Percentiles rank a stretch among this genome's conserved stretches.
phyloP scores from a whole-genome alignment of 225 moss, liverwort and hornwort genomes.

The Polytrichum commune region DNA sequence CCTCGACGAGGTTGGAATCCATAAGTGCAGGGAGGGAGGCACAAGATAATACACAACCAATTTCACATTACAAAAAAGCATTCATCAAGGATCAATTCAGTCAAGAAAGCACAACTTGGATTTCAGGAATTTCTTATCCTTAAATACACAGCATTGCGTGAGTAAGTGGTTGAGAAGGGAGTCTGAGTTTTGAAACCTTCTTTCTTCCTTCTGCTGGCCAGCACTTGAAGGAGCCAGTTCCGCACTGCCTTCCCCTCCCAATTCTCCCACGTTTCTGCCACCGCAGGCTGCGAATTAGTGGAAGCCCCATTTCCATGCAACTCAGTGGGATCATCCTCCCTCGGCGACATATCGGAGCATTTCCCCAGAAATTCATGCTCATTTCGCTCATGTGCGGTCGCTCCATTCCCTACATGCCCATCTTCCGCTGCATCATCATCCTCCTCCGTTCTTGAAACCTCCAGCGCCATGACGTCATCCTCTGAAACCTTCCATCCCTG shows the following conservation, averaged over 20 bases:
- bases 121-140: too few species aligned
- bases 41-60: background rate
- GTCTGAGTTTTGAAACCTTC: constrained; percentile 20
- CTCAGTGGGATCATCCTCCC: background rate
- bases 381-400: too few species aligned
- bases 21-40: background rate
- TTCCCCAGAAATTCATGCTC: too few species aligned
- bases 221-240: constrained; percentile 46
- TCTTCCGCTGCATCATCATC: too few species aligned
- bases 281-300: background rate
- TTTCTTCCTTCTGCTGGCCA: constrained; percentile 50
- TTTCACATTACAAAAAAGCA: background rate
- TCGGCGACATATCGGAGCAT: too few species aligned
- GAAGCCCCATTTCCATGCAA: background rate
- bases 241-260: constrained; percentile 38
- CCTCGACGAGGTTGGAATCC: background rate
- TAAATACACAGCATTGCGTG: background rate
- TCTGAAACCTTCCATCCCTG: too few species aligned
- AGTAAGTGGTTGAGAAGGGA: background rate
- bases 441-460: too few species aligned
- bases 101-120: too few species aligned
- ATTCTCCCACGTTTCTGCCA: constrained; percentile 17
- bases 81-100: background rate
- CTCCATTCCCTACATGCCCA: too few species aligned
- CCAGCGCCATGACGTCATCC: too few species aligned